A percentile compares a stretch with the other conserved stretches of the same genome.
phyloP scores from a whole-genome alignment of 257 asterid species.

The Primulina tabacum region DNA sequence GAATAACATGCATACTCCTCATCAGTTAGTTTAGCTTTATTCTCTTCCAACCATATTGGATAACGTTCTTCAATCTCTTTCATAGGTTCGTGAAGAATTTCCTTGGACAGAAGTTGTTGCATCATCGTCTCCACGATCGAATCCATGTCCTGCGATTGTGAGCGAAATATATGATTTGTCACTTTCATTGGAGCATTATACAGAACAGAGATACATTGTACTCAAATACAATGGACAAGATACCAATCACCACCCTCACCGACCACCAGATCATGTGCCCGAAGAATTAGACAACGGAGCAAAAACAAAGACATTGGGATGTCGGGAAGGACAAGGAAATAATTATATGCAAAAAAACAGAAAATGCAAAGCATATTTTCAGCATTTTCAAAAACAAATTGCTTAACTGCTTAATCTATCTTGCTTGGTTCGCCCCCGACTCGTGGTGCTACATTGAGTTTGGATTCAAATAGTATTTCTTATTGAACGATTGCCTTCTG shows the following conservation, averaged over 20 bases:
- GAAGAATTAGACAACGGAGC: not conserved
- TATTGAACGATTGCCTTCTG: no score
- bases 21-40: conserved; percentile 52
- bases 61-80: conserved; percentile 91
- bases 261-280: not conserved
- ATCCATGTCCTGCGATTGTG: conserved; percentile 68
- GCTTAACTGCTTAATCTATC: conserved; percentile 2
- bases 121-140: conserved; percentile 94
- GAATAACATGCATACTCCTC: conserved; percentile 67
- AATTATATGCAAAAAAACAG: not conserved
- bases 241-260: not conserved
- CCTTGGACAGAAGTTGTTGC: conserved; percentile 95
- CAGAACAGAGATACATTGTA: not conserved
- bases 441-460: no score
- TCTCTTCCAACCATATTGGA: conserved; percentile 85
- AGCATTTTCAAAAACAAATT: conserved; percentile 11
- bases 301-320: not conserved
- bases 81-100: conserved; percentile 93
- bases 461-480: no score
- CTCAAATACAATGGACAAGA: not conserved
- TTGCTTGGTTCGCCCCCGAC: not conserved
- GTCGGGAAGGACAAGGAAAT: not conserved
- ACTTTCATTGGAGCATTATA: conserved; percentile 6
- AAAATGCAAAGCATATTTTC: not conserved
- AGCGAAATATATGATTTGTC: not conserved